Evolutionary conservation across 331 rosid genomes (phyloP).

Genomic region (Dryas integrifolia): DNA sequence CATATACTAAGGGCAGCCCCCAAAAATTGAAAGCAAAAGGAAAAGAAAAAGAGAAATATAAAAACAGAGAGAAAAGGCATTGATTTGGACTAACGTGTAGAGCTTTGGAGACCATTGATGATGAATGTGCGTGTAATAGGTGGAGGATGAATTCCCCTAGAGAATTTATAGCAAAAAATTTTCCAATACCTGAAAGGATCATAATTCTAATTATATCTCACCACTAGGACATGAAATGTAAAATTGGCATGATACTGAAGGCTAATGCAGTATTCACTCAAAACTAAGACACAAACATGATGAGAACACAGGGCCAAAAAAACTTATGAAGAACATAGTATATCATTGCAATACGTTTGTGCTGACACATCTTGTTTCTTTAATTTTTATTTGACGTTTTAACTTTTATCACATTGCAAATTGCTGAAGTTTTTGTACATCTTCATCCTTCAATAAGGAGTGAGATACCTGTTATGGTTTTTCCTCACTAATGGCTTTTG

Average conservation of each 20-base stretch:
- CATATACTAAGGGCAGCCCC: too few species aligned
- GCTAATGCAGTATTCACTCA: background rate
- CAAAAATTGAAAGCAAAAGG: too few species aligned
- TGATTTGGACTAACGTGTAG: background rate
- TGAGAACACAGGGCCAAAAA: background rate
- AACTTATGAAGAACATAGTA: background rate
- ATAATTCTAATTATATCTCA: background rate
- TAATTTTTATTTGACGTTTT: background rate
- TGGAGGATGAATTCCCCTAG: background rate
- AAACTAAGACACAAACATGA: background rate
- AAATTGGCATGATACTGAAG: background rate
- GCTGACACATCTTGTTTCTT: background rate
- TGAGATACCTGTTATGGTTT: slow-evolving; percentile 19
- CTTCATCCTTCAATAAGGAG: slow-evolving; percentile 4
- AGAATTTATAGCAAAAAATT: background rate
- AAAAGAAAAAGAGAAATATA: background rate
- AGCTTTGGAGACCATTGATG: background rate
- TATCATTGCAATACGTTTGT: background rate
- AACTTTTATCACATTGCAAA: background rate
- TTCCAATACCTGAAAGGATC: background rate
- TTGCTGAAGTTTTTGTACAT: background rate
- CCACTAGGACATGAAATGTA: background rate
- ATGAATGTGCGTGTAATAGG: background rate
- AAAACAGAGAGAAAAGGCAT: background rate
- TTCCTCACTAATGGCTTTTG: slow-evolving; percentile 23